Evolutionary conservation across 495 filamentous ascomycete species (phyloP), one percentile per base, ranked within the genome.

Genomic region (Neurospora sublineolata): DNA sequence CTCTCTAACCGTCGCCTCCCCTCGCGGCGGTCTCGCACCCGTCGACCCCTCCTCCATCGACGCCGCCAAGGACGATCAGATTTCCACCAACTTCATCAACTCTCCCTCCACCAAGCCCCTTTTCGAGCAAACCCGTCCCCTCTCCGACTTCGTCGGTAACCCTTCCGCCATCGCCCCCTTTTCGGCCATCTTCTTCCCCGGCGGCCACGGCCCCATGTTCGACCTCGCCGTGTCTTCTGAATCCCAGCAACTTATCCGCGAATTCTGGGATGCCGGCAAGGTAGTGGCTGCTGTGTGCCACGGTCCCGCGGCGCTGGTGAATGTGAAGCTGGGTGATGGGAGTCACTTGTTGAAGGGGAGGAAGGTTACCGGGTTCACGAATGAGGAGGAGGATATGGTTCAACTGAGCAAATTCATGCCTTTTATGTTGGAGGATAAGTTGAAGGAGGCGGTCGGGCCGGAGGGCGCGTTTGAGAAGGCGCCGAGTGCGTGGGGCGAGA

Each of bases 121-220:
- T 4, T 93, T 90, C 89, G 87, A 88, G 76, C 83, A 89, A 38
- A 92, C 91, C 0, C 72, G 83, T 3, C 84, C 84, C 71, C 77
- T 93, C 1, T 73, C 79, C 0, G 76, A 82, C 3, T 82, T 91
- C 67, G 46, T 85, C 0, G 86, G 87, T 0, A 82, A 83, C 37
- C 85, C 85, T 0, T 77, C 72, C 52, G 88, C 92, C 60, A 93
- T 88, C 76, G 90, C 88, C 23, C 52, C 52, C 14, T 64, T 18
- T 4, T 9, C 52, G 69, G 91, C 88, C 33, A 79, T 93, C 60
- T 92, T 90, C 79, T 92, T 86, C 78, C 90, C 92, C 14, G 92
- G 92, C 74, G 91, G 91, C 33, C 89, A 93, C 80, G 91, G 91
- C n/a, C 91, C 91, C 73, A 91, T 93, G 89, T 93, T 87, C 78